Evolutionary conservation across 352 stramenopile genomes (phyloP), one percentile per base, ranked within the genome.

Genomic region (Phytopythium ostracodes): DNA sequence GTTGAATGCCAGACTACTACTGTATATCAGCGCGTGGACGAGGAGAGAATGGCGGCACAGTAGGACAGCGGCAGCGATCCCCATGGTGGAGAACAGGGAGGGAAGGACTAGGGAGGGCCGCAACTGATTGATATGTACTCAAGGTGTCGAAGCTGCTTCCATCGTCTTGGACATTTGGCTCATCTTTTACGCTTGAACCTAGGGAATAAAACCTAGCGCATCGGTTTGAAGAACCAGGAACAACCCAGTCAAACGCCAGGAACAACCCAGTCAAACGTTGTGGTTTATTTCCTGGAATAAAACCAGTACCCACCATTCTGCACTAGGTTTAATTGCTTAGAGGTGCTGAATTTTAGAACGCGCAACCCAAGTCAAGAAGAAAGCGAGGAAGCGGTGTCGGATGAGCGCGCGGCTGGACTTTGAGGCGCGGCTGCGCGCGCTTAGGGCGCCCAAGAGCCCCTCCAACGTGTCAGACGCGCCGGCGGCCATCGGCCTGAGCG

Each of bases 401-500:
- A 75, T 74, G 64, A 59, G 61, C 4, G 59, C 24, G 12, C 75
- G 75, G 10, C 58, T 84, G 51, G 79, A 89, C 66, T 66, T 91
- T 42, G 79, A 91, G 64, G 81, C 79, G 56, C 73, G 79, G 56
- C 62, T 91, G 60, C 77, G 72, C 36, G 79, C 79, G 17, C 50
- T 91, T 43, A 79, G 81, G 12, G 67, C 74, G 20, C 59, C 70
- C 24, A 77, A 75, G 55, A 65, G 66, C 24, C 47, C 31, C 11
- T n/a, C 44, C 10, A 29, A 15, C n/a, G 22, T 4, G n/a, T 12
- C 11, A 3, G n/a, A 51, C 2, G n/a, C 10, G 10, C 44, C 44
- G 36, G 43, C 18, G 9, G 10, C 60, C 63, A 38, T 20, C 64
- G 20, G 49, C 61, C 6, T 49, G 64, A 50, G 15, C 49, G 18